phyloP scores from a whole-genome alignment of 2,329 filamentous ascomycete species.

The Intubia oerlemansii region DNA sequence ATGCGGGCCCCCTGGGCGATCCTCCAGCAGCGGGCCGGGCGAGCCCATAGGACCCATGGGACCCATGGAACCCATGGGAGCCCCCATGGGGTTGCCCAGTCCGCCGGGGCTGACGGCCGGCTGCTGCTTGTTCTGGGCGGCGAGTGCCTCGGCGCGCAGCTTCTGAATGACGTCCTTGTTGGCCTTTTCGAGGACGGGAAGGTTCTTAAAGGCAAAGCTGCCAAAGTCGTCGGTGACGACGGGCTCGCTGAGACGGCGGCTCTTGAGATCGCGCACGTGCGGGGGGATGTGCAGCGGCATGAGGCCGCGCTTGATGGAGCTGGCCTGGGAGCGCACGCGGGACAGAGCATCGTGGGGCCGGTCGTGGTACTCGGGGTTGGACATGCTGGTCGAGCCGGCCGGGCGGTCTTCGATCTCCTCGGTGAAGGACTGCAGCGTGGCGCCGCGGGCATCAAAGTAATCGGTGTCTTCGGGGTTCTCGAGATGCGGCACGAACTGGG shows the following conservation, averaged over 20 bases:
- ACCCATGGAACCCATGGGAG: too few species aligned
- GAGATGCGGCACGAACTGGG: constrained; percentile 79
- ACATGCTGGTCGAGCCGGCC: constrained; percentile 50
- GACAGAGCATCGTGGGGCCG: constrained; percentile 89
- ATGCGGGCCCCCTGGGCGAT: too few species aligned
- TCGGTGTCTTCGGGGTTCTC: constrained; percentile 95
- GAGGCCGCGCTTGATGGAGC: constrained; percentile 68
- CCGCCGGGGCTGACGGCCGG: constrained; percentile 23
- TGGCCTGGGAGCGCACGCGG: constrained; percentile 69
- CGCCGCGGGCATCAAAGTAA: constrained; percentile 85
- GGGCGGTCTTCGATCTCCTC: constrained; percentile 85
- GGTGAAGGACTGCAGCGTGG: constrained; percentile 76
- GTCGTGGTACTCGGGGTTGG: constrained; percentile 49
- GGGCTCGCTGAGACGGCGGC: constrained; percentile 74
- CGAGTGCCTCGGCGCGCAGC: constrained; percentile 74
- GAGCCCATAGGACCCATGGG: too few species aligned
- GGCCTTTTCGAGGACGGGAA: constrained; percentile 88
- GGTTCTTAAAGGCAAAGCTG: constrained; percentile 89
- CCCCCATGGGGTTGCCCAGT: too few species aligned
- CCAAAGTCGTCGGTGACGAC: constrained; percentile 83
- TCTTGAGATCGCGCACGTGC: constrained; percentile 81
- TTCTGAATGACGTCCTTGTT: constrained; percentile 99
- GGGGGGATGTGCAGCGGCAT: constrained; percentile 95
- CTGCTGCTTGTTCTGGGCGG: constrained; percentile 29
- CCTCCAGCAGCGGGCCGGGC: too few species aligned